Evolutionary conservation across 352 stramenopile genomes (phyloP).

Genomic region (Globisporangium paddicum): DNA sequence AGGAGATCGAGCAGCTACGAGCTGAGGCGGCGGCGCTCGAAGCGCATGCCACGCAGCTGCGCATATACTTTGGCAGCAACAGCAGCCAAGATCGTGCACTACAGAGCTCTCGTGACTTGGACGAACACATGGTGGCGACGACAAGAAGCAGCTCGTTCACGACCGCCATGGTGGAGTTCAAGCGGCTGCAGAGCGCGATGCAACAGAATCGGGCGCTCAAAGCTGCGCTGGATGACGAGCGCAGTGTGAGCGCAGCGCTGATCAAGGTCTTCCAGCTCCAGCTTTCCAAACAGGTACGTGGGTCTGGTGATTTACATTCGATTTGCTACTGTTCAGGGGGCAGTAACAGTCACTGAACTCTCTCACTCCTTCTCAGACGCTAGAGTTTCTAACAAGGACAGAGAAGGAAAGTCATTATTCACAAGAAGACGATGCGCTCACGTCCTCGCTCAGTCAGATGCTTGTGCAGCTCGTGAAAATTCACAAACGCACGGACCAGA

Average conservation of each 20-base stretch:
- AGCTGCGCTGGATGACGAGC: not conserved
- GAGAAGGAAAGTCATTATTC: not conserved
- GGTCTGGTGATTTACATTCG: not conserved
- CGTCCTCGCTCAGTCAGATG: not conserved
- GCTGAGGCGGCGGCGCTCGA: not conserved
- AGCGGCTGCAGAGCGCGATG: not conserved
- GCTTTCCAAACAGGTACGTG: not conserved
- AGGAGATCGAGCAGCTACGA: not conserved
- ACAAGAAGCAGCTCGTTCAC: not conserved
- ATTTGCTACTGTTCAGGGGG: too few species aligned
- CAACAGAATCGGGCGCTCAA: constrained; percentile 1
- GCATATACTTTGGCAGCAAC: not conserved
- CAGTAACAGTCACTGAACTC: too few species aligned
- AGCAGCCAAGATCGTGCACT: not conserved
- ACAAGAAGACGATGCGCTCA: not conserved
- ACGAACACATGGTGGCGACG: not conserved
- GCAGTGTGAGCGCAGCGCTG: not conserved
- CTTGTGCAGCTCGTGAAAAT: not conserved
- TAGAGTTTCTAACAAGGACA: not conserved
- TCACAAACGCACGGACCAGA: not conserved
- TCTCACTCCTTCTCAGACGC: too few species aligned
- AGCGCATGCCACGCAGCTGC: not conserved
- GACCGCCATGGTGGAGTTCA: not conserved
- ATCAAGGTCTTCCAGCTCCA: constrained; percentile 1
- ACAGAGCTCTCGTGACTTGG: not conserved